Percentiles rank a stretch among this genome's conserved stretches.
Conservation (phyloP, 2,329 filamentous ascomycete genomes). For the Fusarium acutatum region DNA sequence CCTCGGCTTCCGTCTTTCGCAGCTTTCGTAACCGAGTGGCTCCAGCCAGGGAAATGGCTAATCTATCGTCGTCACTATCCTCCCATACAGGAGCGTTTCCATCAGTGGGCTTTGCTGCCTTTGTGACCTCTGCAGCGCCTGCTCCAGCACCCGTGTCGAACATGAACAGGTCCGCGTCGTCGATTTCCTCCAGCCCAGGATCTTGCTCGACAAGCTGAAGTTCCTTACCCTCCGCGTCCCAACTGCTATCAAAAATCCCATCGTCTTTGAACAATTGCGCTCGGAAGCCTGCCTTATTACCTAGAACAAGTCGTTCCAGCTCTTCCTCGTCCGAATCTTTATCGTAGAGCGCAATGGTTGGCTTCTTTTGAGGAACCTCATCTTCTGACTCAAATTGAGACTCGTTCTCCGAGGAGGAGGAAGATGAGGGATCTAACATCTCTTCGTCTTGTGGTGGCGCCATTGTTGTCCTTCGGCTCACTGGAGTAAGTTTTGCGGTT, state of each 20-base stretch:
- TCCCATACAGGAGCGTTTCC: conserved; percentile 76
- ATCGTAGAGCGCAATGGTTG: conserved; percentile 53
- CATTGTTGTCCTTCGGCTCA: conserved; percentile 40
- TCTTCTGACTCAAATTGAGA: conserved; percentile 44
- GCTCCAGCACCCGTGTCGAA: conserved; percentile 71
- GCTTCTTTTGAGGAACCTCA: conserved; percentile 41
- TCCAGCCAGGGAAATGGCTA: conserved; percentile 82
- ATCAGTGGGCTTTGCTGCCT: conserved; percentile 38
- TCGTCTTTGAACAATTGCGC: conserved; percentile 72
- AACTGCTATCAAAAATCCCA: conserved; percentile 45
- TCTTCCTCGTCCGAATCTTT: conserved; percentile 87
- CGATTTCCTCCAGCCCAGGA: conserved; percentile 66
- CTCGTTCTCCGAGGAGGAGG: conserved; percentile 44
- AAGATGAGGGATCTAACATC: conserved; percentile 38
- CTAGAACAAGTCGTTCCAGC: conserved; percentile 88
- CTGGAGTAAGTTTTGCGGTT: conserved; percentile 19
- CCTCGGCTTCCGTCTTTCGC: conserved; percentile 81
- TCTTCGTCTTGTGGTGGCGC: conserved; percentile 44
- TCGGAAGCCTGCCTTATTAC: conserved; percentile 84
- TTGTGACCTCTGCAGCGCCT: conserved; percentile 46
- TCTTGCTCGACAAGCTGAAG: conserved; percentile 54
- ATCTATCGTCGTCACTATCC: conserved; percentile 93
- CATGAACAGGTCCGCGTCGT: conserved; percentile 87
- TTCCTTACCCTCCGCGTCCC: conserved; percentile 47
- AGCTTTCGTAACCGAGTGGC: conserved; percentile 83